Base-by-base conservation (phyloP, 2,329 filamentous ascomycete species). In the Calonectria henricotiae region DNA sequence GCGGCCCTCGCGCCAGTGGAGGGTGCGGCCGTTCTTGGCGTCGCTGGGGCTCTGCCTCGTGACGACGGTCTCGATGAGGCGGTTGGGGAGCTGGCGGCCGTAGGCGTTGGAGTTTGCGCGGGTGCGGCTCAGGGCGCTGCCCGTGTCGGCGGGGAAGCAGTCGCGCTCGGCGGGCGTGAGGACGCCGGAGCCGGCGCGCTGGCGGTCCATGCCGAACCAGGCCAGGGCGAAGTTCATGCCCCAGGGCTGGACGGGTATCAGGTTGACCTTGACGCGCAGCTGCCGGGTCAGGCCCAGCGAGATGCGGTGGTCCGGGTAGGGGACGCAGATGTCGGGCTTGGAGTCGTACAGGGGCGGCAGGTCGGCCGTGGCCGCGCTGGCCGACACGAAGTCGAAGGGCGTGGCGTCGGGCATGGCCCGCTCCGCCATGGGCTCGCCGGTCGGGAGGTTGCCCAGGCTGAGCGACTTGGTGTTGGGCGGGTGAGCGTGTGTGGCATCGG, bases 1-100 rank as follows among this genome's bases (percentile, higher is more conserved):
- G 0, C 94, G 86, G 20, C 88, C 82, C 71, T 95, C 86, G 0
- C 84, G 77, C 89, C 92, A 95, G 78, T 96, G 94, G 7, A 94
- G 73, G 0, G 83, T 77, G 0, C 82, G 80, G 0, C 92, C 90
- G 1, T 83, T 82, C 11, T 89, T 88, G 0, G 86, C 83, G 75
- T 94, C 92, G 0, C 83, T 82, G 0, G 88, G 85, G 0, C 75
- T 75, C 25, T 86, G 80, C 0, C 23, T 69, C 0, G 93, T 94
- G 0, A 89, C 87, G 3, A 96, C 84, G 0, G 93, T 94, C 0
- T 85, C 83, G 27, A 94, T 87, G 0, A 93, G 82, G 0, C 80
- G 80, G 12, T 86, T 73, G 0, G 89, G 88, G 1, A 83, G 72
- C 0, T 92, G 79, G 0, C 92, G 85, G 1, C 83, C 82, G 82